phyloP scores from a whole-genome alignment of 106 monocot species.

The Acorus calamus region DNA sequence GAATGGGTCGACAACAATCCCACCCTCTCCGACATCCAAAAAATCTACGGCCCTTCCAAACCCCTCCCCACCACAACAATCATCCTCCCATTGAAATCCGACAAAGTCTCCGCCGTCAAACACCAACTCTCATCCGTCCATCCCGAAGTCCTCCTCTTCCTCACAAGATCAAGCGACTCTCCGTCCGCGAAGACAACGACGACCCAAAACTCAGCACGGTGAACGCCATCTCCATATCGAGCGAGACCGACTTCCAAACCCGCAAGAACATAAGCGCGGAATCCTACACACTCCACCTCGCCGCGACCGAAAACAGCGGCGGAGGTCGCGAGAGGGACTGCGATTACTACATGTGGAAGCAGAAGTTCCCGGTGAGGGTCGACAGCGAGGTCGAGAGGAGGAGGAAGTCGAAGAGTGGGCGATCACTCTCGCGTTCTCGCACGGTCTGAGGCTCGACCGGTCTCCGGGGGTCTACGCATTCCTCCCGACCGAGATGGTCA shows the following conservation, averaged over 20 bases:
- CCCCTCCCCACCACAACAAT: slow-evolving; percentile 7
- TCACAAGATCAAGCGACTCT: slow-evolving; percentile 15
- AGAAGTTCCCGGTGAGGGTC: slow-evolving; percentile 15
- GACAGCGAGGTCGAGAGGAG: slow-evolving; percentile 1
- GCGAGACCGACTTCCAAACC: neutral
- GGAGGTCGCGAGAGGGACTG: neutral
- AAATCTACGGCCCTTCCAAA: slow-evolving; percentile 17
- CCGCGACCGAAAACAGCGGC: neutral
- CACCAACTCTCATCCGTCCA: slow-evolving; percentile 11
- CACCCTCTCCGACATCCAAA: slow-evolving; percentile 15
- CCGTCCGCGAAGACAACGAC: neutral
- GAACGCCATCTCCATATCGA: neutral
- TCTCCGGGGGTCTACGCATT: slow-evolving; percentile 12
- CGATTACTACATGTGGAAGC: slow-evolving; percentile 19
- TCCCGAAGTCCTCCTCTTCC: slow-evolving; percentile 16
- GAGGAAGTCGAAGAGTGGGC: slow-evolving; percentile 8
- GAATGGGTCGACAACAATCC: slow-evolving; percentile 37
- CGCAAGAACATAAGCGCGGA: neutral
- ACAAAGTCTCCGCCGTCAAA: slow-evolving; percentile 10
- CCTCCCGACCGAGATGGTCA: slow-evolving; percentile 16
- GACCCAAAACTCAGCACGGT: neutral
- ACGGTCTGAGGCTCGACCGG: neutral
- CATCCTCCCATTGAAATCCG: slow-evolving; percentile 12
- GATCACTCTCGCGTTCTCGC: slow-evolving; percentile 20
- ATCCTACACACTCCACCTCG: slow-evolving; percentile 4